phyloP scores from a whole-genome alignment of 441 rosid species.

The Syzygium syzygioides region DNA sequence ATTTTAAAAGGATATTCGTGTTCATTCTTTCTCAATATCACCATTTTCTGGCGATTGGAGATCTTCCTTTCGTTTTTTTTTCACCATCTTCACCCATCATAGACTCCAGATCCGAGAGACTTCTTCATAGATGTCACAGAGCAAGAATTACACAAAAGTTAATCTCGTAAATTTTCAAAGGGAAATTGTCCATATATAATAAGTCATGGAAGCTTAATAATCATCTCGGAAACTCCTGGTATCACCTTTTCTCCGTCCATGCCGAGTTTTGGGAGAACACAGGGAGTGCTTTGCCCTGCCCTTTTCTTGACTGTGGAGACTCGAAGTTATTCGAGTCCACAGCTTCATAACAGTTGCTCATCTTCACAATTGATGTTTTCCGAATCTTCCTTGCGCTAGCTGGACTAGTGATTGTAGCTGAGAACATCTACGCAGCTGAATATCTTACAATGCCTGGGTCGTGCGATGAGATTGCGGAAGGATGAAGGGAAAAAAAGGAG shows the following conservation, averaged over 20 bases:
- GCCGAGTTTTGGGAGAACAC: neutral
- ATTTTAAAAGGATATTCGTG: no score
- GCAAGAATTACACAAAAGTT: neutral
- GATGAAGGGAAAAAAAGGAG: no score
- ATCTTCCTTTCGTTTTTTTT: no score
- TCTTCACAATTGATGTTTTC: neutral
- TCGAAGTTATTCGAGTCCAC: neutral
- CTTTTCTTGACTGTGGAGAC: neutral
- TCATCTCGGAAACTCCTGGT: neutral
- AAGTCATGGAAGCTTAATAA: neutral
- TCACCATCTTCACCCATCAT: no score
- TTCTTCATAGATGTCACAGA: neutral
- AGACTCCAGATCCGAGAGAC: neutral
- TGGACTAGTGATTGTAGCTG: neutral
- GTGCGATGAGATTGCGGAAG: no score
- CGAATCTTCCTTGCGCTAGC: neutral
- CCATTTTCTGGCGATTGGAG: no score
- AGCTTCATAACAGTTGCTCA: neutral
- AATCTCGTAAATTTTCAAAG: no score
- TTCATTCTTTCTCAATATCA: no score
- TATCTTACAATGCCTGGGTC: no score
- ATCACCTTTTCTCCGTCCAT: neutral
- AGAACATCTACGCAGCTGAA: neutral
- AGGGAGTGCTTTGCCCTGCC: neutral
- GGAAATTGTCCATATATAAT: neutral